Conservation (phyloP, 73 alveolate genomes). For the Paramecium octaurelia region DNA sequence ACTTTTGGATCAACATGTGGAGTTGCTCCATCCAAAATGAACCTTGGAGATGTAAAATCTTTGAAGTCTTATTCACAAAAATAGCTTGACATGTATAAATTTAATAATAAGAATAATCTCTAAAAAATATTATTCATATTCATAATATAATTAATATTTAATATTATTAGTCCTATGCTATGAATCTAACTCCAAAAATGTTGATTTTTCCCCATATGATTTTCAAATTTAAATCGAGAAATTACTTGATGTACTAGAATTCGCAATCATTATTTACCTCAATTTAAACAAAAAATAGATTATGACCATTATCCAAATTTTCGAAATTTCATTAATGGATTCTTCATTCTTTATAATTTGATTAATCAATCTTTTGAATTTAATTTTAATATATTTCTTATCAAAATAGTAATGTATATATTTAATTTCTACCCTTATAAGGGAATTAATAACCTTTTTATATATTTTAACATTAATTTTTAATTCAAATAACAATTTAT, state of each 20-base stretch:
- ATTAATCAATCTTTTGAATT: neutral
- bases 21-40: neutral
- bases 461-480: neutral
- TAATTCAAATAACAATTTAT: too few species aligned
- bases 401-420: too few species aligned
- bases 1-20: conserved; percentile 3
- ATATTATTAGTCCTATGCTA: too few species aligned
- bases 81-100: neutral
- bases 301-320: neutral
- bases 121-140: neutral
- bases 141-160: neutral
- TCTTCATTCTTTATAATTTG: neutral
- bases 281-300: neutral
- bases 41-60: neutral
- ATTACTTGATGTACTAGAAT: neutral
- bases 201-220: neutral
- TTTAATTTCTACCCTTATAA: neutral
- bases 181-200: neutral
- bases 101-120: neutral
- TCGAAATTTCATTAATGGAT: neutral
- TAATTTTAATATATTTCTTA: neutral
- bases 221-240: neutral
- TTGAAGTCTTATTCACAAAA: neutral
- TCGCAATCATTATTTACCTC: neutral
- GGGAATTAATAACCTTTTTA: too few species aligned